Evolutionary conservation across 371 early-diverging fungal genomes (phyloP), one percentile per base, ranked within the genome.

Genomic region (Blakeslea trispora): DNA sequence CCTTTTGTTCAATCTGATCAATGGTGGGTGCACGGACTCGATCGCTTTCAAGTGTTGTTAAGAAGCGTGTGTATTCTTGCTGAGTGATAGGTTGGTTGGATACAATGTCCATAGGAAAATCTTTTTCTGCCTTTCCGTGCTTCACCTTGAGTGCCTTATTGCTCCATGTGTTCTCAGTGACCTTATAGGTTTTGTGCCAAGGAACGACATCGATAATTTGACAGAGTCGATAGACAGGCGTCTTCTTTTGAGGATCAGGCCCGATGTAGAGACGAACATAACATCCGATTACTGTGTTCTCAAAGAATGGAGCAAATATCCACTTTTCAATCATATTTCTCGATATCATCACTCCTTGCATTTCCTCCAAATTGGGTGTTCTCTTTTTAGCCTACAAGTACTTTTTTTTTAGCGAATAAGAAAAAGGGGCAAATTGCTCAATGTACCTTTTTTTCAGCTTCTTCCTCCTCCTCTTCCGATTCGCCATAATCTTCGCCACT

Each of bases 41-140:
- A 6, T 87, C 91, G 11, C 57, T 59, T 56, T 81, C 75, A 23
- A 82, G 53, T 1, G 77, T 79, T 10, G 70, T 61, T 35, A 81
- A 71, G 50, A 72, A 85, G 47, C 88, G 81, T 32, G 70, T 55
- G 50, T 79, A 88, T 60, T 92, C 92, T 39, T 81, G 70, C 55
- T 82, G 74, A n/a, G 84, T 86, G 21, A 90, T 68, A 23, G 79
- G 69, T 42, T 72, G 63, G 59, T 91, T 91, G 8, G 91, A 91
- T 10, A 91, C 65, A 32, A 83, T 82, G 54, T 90, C 90, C 88
- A 91, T 89, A 0, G 84, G 74, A 50, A 89, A 91, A 10, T 63
- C 74, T 43, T 79, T 82, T 47, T 84, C 82, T 5, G 87, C 78
- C 23, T 77, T 77, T 32, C 91, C 92, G 58, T 89, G 90, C 46